A percentile compares a stretch with the other conserved stretches of the same genome.
Evolutionary conservation across 306 rosid species (phyloP).

Genomic region (Vigna reflexopilosa): DNA sequence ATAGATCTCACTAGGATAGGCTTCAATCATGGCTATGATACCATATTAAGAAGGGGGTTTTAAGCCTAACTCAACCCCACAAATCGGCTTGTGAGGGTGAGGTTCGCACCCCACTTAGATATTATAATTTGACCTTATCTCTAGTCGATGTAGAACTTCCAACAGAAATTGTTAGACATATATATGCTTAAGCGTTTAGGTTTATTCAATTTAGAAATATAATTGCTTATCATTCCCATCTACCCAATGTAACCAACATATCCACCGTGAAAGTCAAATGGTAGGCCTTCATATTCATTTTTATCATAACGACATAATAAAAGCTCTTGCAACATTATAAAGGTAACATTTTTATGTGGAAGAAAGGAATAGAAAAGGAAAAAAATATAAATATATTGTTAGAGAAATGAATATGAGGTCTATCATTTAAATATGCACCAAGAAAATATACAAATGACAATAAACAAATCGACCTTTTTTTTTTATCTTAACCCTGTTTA

Average conservation of each 20-base stretch:
- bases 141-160: too few species aligned
- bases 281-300: conserved; percentile 79
- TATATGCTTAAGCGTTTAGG: conserved; percentile 18
- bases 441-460: conserved; percentile 16
- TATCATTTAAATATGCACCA: conserved; percentile 26
- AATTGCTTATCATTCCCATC: conserved; percentile 49
- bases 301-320: conserved; percentile 65
- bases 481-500: conserved; percentile 18
- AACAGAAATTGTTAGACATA: neutral
- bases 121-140: too few species aligned
- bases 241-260: conserved; percentile 97
- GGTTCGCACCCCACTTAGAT: too few species aligned
- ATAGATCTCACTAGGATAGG: too few species aligned
- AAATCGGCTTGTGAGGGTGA: too few species aligned
- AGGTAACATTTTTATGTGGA: conserved; percentile 29
- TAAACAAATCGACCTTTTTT: neutral
- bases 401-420: conserved; percentile 8
- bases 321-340: conserved; percentile 75
- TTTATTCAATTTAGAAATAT: conserved; percentile 22
- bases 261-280: conserved; percentile 96
- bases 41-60: too few species aligned
- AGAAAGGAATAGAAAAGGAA: conserved; percentile 13
- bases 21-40: too few species aligned
- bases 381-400: neutral
- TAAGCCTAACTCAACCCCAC: too few species aligned